phyloP scores from a whole-genome alignment of 1,139 yeast genomes.

The Meyerozyma sp. region DNA sequence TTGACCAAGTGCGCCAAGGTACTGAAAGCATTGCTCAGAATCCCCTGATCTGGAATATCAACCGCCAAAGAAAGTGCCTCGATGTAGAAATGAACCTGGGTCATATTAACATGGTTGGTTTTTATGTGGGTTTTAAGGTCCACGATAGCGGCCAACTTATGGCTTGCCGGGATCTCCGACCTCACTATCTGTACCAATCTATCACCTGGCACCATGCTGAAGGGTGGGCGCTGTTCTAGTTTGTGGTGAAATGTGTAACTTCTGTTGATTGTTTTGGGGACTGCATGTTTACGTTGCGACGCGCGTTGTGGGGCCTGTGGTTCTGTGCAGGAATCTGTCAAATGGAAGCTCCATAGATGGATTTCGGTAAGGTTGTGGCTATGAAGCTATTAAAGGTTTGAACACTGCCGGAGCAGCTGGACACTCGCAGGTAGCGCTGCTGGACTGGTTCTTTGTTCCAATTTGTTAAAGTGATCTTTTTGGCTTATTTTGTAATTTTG shows the following conservation, averaged over 20 bases:
- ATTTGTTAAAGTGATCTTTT: no score
- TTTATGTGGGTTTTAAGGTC: slow-evolving; percentile 67
- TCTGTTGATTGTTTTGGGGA: neutral
- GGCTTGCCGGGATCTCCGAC: slow-evolving; percentile 12
- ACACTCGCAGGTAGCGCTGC: no score
- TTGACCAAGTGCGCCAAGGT: slow-evolving; percentile 72
- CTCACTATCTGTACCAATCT: slow-evolving; percentile 21
- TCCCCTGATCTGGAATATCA: slow-evolving; percentile 34
- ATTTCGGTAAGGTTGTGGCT: no score
- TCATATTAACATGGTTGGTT: slow-evolving; percentile 53
- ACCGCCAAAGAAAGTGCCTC: slow-evolving; percentile 49
- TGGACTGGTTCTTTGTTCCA: no score
- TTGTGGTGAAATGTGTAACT: neutral
- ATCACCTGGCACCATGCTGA: slow-evolving; percentile 14
- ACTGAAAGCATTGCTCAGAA: slow-evolving; percentile 52
- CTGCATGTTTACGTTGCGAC: neutral
- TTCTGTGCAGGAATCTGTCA: no score
- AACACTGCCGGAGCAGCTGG: no score
- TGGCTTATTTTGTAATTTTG: no score
- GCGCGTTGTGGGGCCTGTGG: neutral
- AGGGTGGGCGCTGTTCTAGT: neutral
- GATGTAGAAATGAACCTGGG: slow-evolving; percentile 50
- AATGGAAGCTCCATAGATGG: no score
- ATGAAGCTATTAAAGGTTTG: no score
- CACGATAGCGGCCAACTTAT: slow-evolving; percentile 37